Evolutionary conservation across 345 rosid species (phyloP).

Genomic region (Rhizophora mangle): DNA sequence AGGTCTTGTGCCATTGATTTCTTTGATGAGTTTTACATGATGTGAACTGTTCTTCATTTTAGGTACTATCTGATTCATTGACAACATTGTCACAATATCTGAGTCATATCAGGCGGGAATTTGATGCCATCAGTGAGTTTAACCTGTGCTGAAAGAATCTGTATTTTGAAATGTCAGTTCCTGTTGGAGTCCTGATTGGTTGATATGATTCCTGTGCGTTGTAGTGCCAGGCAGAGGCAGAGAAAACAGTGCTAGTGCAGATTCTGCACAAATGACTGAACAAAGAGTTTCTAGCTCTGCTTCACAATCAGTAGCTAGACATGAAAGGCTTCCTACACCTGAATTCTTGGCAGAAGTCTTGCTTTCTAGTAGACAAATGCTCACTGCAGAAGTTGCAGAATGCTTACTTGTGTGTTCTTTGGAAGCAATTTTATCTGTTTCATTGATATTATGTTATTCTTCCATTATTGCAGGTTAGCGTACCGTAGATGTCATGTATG

Average conservation of each 20-base stretch:
- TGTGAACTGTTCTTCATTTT: slow-evolving; percentile 18
- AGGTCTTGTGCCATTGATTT: slow-evolving; percentile 3
- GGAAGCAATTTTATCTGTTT: slow-evolving; percentile 9
- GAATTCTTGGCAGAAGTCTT: slow-evolving; percentile 64
- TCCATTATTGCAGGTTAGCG: slow-evolving; percentile 4
- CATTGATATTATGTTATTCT: background rate
- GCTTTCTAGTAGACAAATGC: slow-evolving; percentile 54
- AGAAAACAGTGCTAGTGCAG: slow-evolving; percentile 34
- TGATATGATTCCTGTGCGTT: slow-evolving; percentile 18
- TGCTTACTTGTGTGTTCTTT: slow-evolving; percentile 44
- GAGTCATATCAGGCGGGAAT: slow-evolving; percentile 44
- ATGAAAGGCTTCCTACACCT: slow-evolving; percentile 65
- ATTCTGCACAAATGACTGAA: slow-evolving; percentile 26
- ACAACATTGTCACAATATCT: slow-evolving; percentile 64
- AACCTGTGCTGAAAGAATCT: background rate
- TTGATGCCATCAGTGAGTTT: slow-evolving; percentile 48
- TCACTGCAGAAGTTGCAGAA: slow-evolving; percentile 55
- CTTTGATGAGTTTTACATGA: slow-evolving; percentile 10
- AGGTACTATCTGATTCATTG: slow-evolving; percentile 69
- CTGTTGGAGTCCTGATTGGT: background rate
- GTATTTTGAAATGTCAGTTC: slow-evolving; percentile 7
- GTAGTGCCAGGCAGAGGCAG: slow-evolving; percentile 38
- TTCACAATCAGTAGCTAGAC: slow-evolving; percentile 28
- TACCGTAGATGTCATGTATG: background rate
- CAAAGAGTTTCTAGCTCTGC: slow-evolving; percentile 34